Evolutionary conservation across 1,284 basidiomycete genomes (phyloP), one percentile per base, ranked within the genome.

Genomic region (Amylostereum areolatum): DNA sequence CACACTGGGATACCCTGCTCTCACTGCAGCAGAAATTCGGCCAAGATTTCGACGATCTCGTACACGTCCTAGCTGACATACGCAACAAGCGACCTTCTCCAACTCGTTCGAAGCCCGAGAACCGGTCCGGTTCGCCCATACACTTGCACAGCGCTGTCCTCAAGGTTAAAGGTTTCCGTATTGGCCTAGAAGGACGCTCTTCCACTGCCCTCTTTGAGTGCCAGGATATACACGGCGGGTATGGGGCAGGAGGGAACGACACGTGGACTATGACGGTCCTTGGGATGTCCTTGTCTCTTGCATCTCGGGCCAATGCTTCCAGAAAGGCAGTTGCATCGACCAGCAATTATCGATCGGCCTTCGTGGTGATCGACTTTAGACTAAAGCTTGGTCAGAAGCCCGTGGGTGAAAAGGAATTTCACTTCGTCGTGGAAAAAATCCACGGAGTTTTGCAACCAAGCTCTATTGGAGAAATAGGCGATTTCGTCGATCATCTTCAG

Each of bases 381-480:
- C 63, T 74, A 39, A 69, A 64, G 28, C 71, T 71, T 62, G 60
- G 61, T 29, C 57, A 59, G 43, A 56, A 59, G 12, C 55, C 64
- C 2, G 59, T 55, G 9, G 43, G 53, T 4, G 58, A 62, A 40
- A 74, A 75, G 40, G 55, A 64, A 29, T 59, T 89, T 12, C 71
- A 81, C 39, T 54, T 93, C 30, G 65, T 68, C 1, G 66, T 94
- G 27, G 80, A 78, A 5, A 88, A 87, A 62, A 81, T 92, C 5
- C 91, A 96, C 62, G 91, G 92, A 1, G 89, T 95, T 43, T 85
- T 95, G 85, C 92, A 94, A 63, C 85, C 93, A 12, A 89, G 89
- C 52, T 93, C 93, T 0, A 83, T 96, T 46, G 85, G 86, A 32
- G 89, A 94, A 61, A 70, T 96, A 9, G 88, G 86, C 11, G 93